A percentile compares a stretch with the other conserved stretches of the same genome.
These are phyloP conservation scores for Candolleomyces aberdarensis DNA, from an alignment of 768 basidiomycete species.

Conservation along the genomic window DNA sequence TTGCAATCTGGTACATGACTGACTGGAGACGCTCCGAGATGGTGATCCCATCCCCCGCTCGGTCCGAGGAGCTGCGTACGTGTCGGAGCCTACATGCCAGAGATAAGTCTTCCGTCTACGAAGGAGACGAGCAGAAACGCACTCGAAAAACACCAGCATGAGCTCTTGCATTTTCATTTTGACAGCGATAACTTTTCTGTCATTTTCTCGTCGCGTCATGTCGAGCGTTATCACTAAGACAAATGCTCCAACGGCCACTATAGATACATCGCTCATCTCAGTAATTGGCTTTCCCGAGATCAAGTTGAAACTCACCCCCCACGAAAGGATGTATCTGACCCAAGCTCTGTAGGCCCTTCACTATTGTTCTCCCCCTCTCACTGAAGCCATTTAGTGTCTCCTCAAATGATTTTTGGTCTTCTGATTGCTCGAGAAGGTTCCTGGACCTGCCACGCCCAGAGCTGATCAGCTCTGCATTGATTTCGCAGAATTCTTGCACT, in stretches of 20 bases:
- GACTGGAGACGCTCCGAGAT: conserved; percentile 28
- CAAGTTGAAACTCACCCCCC: conserved; percentile 20
- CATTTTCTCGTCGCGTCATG: conserved; percentile 46
- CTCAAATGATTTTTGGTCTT: conserved; percentile 21
- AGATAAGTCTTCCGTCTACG: neutral
- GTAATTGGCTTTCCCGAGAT: neutral
- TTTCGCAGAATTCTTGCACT: conserved; percentile 13
- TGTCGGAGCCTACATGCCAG: conserved; percentile 24
- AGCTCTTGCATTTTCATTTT: conserved; percentile 50
- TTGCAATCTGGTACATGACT: conserved; percentile 26
- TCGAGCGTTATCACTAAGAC: conserved; percentile 47
- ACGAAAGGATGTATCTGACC: conserved; percentile 37
- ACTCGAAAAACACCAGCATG: conserved; percentile 46
- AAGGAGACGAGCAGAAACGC: conserved; percentile 12
- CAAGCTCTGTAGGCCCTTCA: conserved; percentile 31
- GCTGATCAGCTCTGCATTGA: conserved; percentile 7
- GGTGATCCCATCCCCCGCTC: conserved; percentile 29
- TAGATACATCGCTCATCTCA: neutral
- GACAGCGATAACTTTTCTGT: conserved; percentile 43
- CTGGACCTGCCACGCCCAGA: neutral
- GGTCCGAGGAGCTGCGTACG: conserved; percentile 18
- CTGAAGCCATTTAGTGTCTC: conserved; percentile 25
- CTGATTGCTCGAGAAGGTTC: neutral
- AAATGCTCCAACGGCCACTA: conserved; percentile 50
- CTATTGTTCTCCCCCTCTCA: conserved; percentile 26